phyloP scores from a whole-genome alignment of 1,139 yeast species.

The Tardiomyces depauwii region DNA sequence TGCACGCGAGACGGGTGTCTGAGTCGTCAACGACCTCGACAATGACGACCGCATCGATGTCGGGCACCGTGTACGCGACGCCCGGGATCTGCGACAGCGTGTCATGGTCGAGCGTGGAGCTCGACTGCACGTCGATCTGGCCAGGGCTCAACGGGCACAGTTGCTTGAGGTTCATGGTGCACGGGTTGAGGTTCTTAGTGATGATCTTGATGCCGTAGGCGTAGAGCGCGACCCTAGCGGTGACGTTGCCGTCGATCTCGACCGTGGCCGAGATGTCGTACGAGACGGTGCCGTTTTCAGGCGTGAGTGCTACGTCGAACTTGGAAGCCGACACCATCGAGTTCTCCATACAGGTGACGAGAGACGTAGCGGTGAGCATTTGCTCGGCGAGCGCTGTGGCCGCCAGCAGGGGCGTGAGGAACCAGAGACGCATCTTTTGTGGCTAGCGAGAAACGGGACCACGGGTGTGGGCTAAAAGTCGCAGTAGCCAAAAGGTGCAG shows the following conservation, averaged over 20 bases:
- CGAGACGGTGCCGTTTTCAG: conserved; percentile 47
- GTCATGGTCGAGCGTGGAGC: conserved; percentile 34
- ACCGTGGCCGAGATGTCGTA: conserved; percentile 73
- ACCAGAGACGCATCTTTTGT: too few relatives aligned
- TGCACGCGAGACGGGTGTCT: conserved; percentile 56
- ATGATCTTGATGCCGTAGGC: conserved; percentile 75
- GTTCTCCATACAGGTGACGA: conserved; percentile 87
- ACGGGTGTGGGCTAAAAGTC: too few relatives aligned
- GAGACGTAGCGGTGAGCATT: conserved; percentile 32
- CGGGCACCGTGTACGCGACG: conserved; percentile 84
- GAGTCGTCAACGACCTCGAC: conserved; percentile 42
- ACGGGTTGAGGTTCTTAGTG: conserved; percentile 48
- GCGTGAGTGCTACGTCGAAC: conserved; percentile 66
- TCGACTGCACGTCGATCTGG: conserved; percentile 59
- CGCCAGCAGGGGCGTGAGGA: conserved; percentile 2
- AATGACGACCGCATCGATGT: conserved; percentile 84
- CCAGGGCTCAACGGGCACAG: conserved; percentile 84
- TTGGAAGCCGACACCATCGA: conserved; percentile 76
- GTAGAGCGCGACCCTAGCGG: conserved; percentile 57
- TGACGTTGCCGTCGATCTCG: conserved; percentile 59
- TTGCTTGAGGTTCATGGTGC: conserved; percentile 39
- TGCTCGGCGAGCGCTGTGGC: conserved; percentile 10
- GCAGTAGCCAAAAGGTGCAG: too few relatives aligned
- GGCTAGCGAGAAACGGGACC: too few relatives aligned
- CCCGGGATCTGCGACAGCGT: conserved; percentile 55